phyloP scores from a whole-genome alignment of 352 stramenopile genomes.

The Lagenidium giganteum region DNA sequence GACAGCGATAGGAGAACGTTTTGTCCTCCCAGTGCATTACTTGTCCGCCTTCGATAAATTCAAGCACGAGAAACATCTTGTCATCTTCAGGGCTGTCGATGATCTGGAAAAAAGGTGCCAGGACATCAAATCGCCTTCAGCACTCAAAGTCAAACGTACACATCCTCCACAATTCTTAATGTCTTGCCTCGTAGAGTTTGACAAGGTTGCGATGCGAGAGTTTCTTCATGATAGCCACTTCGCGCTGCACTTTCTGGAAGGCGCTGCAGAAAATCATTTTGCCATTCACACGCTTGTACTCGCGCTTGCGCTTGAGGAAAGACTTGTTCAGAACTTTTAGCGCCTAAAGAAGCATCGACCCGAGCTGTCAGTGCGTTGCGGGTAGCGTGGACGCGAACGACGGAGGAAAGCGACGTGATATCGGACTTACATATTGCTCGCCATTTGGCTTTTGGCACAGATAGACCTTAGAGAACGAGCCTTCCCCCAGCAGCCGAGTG shows the following conservation, averaged over 20 bases:
- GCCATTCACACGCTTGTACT: conserved; percentile 73
- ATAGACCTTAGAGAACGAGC: conserved; percentile 79
- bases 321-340: conserved; percentile 86
- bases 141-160: not conserved
- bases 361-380: no score
- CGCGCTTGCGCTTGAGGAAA: conserved; percentile 77
- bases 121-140: no score
- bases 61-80: conserved; percentile 78
- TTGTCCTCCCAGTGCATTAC: conserved; percentile 86
- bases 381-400: no score
- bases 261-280: conserved; percentile 77
- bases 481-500: conserved; percentile 55
- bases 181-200: conserved; percentile 54
- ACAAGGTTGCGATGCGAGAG: conserved; percentile 63
- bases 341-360: conserved; percentile 30
- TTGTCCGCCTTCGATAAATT: conserved; percentile 76
- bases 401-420: not conserved
- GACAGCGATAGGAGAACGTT: conserved; percentile 44
- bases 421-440: conserved; percentile 43
- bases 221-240: conserved; percentile 86
- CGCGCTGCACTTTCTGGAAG: conserved; percentile 76
- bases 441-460: conserved; percentile 41
- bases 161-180: no score
- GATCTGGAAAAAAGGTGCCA: conserved; percentile 36
- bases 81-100: conserved; percentile 76